Evolutionary conservation across 345 rosid genomes (phyloP).

Genomic region (Angophora floribunda): DNA sequence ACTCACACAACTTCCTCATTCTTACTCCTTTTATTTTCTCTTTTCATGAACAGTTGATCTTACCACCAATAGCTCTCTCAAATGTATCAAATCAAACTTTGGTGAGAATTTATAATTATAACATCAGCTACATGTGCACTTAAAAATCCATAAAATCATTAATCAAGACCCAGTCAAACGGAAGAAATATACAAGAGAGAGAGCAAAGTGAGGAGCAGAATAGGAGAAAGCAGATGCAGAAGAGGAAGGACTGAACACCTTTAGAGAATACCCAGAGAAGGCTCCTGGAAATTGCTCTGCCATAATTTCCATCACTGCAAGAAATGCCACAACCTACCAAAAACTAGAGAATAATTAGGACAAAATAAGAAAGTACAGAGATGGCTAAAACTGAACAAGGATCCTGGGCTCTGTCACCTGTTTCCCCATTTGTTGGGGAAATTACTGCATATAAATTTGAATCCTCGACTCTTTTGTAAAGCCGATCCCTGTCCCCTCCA

Average conservation of each 20-base stretch:
- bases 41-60: not conserved
- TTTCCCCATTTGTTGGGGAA: conserved; percentile 99
- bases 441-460: conserved; percentile 75
- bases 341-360: conserved; percentile 6
- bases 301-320: conserved; percentile 95
- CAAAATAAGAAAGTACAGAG: not conserved
- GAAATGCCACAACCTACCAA: conserved; percentile 83
- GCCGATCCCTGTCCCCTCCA: conserved; percentile 66
- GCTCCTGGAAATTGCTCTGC: conserved; percentile 96
- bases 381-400: not conserved
- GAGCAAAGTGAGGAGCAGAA: not conserved
- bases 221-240: not conserved
- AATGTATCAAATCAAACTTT: not conserved
- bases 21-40: not conserved
- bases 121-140: not conserved
- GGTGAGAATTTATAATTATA: not conserved
- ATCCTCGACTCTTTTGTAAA: conserved; percentile 59
- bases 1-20: not conserved
- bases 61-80: not conserved
- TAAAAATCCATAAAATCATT: not conserved
- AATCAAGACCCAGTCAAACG: not conserved
- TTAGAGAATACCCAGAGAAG: conserved; percentile 74
- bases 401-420: conserved; percentile 29
- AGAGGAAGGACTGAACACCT: conserved; percentile 24
- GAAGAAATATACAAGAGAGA: not conserved